Percentiles rank a stretch among this genome's conserved stretches.
These are phyloP conservation scores for Tylopilus balloui DNA, from an alignment of 768 basidiomycete genomes.

Conservation along the genomic window DNA sequence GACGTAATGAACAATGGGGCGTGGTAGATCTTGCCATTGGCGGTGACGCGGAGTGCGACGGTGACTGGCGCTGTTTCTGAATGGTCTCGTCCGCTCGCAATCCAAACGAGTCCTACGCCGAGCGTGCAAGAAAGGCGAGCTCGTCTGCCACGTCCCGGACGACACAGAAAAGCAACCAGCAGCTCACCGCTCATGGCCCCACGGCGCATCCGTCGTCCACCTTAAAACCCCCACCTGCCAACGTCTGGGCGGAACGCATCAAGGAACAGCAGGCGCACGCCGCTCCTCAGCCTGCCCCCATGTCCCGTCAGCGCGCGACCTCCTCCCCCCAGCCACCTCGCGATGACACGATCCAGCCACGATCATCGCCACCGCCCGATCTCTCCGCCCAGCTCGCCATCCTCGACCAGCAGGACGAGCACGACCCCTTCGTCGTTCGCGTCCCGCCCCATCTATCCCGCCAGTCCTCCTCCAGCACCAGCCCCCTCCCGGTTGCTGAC, in stretches of 20 bases:
- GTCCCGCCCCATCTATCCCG: slow-evolving; percentile 33
- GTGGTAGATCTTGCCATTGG: slow-evolving; percentile 19
- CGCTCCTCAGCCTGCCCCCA: slow-evolving; percentile 13
- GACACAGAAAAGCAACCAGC: slow-evolving; percentile 3
- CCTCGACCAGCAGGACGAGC: slow-evolving; percentile 25
- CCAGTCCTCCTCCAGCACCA: slow-evolving; percentile 24
- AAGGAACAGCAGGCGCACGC: slow-evolving; percentile 37
- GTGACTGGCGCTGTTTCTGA: slow-evolving; percentile 21
- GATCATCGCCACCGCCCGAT: slow-evolving; percentile 22
- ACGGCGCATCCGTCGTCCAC: slow-evolving; percentile 1
- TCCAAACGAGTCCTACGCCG: slow-evolving; percentile 53
- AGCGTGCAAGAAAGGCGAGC: slow-evolving; percentile 46
- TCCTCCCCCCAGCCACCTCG: slow-evolving; percentile 9
- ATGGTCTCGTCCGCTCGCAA: slow-evolving; percentile 34
- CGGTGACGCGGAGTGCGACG: slow-evolving; percentile 22
- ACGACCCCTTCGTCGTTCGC: slow-evolving; percentile 46
- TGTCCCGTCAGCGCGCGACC: slow-evolving; percentile 9
- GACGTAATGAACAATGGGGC: background rate
- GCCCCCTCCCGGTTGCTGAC: slow-evolving; percentile 19
- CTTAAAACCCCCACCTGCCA: slow-evolving; percentile 26
- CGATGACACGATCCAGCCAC: slow-evolving; percentile 17
- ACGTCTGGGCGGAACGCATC: slow-evolving; percentile 42
- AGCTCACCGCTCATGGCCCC: background rate
- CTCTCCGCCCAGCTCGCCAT: slow-evolving; percentile 19
- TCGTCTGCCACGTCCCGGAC: slow-evolving; percentile 2